Conservation (phyloP, 495 filamentous ascomycete genomes). For the Astrocystis sublimbata region DNA sequence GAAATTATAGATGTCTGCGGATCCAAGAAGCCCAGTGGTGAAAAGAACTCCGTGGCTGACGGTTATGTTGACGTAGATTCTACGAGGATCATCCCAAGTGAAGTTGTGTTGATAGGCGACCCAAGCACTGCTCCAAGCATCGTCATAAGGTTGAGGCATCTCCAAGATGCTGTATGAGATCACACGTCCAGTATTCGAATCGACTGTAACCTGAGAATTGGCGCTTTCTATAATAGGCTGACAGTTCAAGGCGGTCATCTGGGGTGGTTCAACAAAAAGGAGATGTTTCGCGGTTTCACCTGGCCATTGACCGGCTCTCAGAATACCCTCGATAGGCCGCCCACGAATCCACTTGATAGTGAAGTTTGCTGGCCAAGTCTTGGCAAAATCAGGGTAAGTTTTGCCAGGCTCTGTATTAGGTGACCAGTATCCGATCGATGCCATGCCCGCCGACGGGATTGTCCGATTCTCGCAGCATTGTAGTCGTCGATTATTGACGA, state of each 20-base stretch:
- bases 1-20: background rate
- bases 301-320: too few species aligned
- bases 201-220: conserved; percentile 28
- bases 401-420: too few species aligned
- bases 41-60: background rate
- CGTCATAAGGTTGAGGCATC: background rate
- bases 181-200: background rate
- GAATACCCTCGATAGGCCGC: too few species aligned
- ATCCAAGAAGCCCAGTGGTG: background rate
- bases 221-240: conserved; percentile 34
- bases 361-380: too few species aligned
- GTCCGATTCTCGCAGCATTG: too few species aligned
- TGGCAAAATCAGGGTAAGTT: too few species aligned
- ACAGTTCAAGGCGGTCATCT: conserved; percentile 31
- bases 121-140: background rate
- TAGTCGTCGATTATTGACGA: too few species aligned
- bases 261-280: conserved; percentile 22
- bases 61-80: background rate
- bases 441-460: too few species aligned
- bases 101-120: background rate
- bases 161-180: background rate
- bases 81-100: too few species aligned
- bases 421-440: too few species aligned
- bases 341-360: too few species aligned
- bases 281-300: background rate